Base-by-base conservation (phyloP, 352 stramenopile species). In the Blastocystis hominis region DNA sequence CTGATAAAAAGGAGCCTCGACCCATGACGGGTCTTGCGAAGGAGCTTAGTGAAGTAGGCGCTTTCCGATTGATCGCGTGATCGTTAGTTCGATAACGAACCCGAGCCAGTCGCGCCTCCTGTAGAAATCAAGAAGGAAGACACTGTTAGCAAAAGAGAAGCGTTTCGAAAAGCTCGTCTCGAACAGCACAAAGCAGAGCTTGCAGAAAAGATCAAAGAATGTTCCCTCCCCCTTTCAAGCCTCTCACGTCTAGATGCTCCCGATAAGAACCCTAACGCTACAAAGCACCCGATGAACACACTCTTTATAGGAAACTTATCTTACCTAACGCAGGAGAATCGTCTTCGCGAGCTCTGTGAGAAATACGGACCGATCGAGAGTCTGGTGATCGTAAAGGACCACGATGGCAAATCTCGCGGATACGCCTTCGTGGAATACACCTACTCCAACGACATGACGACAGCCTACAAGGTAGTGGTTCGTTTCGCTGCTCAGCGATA, bases 381-480 rank as follows among this genome's bases (percentile, higher is more conserved):
- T n/a, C 91, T 98, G 50, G 53, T 88, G 3, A 89, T 89, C 15
- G 56, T 75, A 44, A 78, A 89, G 3, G 56, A 89, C 7, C 53
- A 90, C 9, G 42, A 88, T 34, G 94, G 93, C 66, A 97, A 98
- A 88, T 96, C 94, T 53, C 91, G 93, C 42, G 95, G 96, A 56
- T 98, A 98, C 90, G 96, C 92, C 7, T 98, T 99, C 90, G 92
- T 99, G n/a, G 96, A 99, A 91, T 99, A 97, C 90, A 94, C 98
- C 87, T 94, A 96, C 88, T 95, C 98, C 90, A 93, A 93, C 69
- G 96, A 98, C 89, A 94, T 98, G 92, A 98, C 97, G 88, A 89
- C 91, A 0, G 96, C 96, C 0, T 98, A 97, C 47, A 76, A 47
- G 10, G 75, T 90, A 54, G 69, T 56, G 46, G 61, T 9, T 88